Evolutionary conservation across 176 grass and related monocot species (phyloP).

Genomic region (Areca catechu): DNA sequence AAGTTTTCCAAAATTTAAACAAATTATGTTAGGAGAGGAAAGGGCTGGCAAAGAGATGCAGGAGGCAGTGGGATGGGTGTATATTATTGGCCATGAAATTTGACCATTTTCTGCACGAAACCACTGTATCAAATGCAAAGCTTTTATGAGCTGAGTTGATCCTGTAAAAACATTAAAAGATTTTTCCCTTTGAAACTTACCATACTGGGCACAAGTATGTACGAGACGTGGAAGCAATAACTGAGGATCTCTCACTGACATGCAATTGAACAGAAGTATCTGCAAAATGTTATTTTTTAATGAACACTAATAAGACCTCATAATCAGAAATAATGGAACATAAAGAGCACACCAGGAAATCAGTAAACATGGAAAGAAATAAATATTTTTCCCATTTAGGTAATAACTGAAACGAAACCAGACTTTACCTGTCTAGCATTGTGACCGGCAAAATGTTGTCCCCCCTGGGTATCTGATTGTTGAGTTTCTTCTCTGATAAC

Average conservation of each 20-base stretch:
- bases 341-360: too few species aligned
- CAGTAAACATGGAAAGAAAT: too few species aligned
- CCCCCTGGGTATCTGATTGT: constrained; percentile 22
- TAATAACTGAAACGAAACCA: constrained; percentile 10
- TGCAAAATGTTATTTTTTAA: constrained; percentile 12
- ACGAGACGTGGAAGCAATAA: constrained; percentile 65
- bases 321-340: too few species aligned
- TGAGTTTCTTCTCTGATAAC: constrained; percentile 32
- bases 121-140: too few species aligned
- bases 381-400: constrained; percentile 1
- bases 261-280: constrained; percentile 99
- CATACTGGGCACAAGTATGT: constrained; percentile 54
- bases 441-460: constrained; percentile 16
- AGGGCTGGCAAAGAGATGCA: too few species aligned
- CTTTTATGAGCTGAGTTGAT: background rate
- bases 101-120: too few species aligned
- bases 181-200: constrained; percentile 25
- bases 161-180: constrained; percentile 3
- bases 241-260: constrained; percentile 91
- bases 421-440: constrained; percentile 42
- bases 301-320: background rate
- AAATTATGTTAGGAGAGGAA: too few species aligned
- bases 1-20: too few species aligned
- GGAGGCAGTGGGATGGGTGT: too few species aligned
- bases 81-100: too few species aligned